phyloP scores from a whole-genome alignment of 805 yeast species.

The Candida taoyuanica region DNA sequence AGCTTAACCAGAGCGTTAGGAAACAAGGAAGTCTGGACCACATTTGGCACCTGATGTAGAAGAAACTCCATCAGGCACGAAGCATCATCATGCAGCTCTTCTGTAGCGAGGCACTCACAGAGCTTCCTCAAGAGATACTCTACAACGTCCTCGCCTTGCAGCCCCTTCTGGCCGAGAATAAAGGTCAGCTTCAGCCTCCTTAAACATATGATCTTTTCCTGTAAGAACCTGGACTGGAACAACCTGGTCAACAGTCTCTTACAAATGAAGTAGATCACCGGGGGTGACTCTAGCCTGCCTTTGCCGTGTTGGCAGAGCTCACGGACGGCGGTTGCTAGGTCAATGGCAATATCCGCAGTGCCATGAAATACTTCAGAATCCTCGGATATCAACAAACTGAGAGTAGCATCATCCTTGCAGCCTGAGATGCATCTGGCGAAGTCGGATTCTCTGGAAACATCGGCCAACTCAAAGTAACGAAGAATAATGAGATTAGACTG shows the following conservation, averaged over 20 bases:
- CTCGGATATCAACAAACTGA: constrained; percentile 2
- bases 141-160: constrained; percentile 19
- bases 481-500: constrained; percentile 32
- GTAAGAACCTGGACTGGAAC: constrained; percentile 18
- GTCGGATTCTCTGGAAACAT: constrained; percentile 31
- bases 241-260: constrained; percentile 31
- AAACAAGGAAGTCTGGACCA: constrained; percentile 3
- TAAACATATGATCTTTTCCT: constrained; percentile 26
- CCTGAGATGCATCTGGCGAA: constrained; percentile 17
- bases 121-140: constrained; percentile 17
- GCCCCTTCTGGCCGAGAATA: constrained; percentile 22
- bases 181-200: constrained; percentile 37
- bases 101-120: constrained; percentile 17
- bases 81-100: constrained; percentile 25
- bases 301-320: constrained; percentile 9
- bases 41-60: constrained; percentile 6
- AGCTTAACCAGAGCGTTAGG: constrained; percentile 22
- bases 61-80: constrained; percentile 24
- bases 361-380: constrained; percentile 9
- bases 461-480: constrained; percentile 37
- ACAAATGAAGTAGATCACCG: constrained; percentile 34
- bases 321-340: constrained; percentile 15
- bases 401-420: constrained; percentile 1
- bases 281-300: constrained; percentile 33
- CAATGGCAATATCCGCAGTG: constrained; percentile 6